Evolutionary conservation across 2,329 filamentous ascomycete species (phyloP), one percentile per base, ranked within the genome.

Genomic region (Colletotrichum kahawae): DNA sequence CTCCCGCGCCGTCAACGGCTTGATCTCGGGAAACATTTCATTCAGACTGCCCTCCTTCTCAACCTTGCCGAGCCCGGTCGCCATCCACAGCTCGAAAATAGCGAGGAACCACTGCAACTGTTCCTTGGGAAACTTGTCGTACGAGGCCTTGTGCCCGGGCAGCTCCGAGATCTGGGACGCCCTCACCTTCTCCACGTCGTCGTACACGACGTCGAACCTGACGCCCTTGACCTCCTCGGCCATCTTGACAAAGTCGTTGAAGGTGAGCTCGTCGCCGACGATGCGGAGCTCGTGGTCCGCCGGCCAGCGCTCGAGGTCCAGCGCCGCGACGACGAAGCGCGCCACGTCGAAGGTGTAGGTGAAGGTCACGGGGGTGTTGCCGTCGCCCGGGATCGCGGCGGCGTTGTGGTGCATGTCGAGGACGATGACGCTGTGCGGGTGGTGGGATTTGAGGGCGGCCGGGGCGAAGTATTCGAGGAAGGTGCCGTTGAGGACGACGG

Each of bases 261-360:
- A 87, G 1, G 85, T 87, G 29, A 86, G 70, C 62, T 82, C 82
- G 71, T 88, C 86, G 1, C 86, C 85, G 77, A 84, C 75, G 67
- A 85, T 75, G 31, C 56, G 43, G 13, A 62, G 64, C 34, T 77
- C 79, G 13, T 82, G 78, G 18, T 80, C 78, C 31, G 83, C 81
- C 1, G 86, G 84, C 88, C 89, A 90, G n/a, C 82, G 81, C 3
- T 83, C 78, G 13, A 86, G 75, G 18, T 84, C 83, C 14, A 90
- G 77, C 7, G 83, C 71, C 5, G 82, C 83, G 21, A 83, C 84
- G 14, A 89, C 82, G 70, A 88, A 90, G 51, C 79, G 83, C 5
- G 85, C 88, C 57, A 91, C 81, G 78, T 91, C 89, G 7, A 81
- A 81, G 4, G 85, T 88, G 77, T 89, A 87, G 0, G 88, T 90